A percentile compares a stretch with the other conserved stretches of the same genome.
These are phyloP conservation scores for Plasmodium vivax DNA, from an alignment of 169 alveolate genomes.

Conservation along the genomic window DNA sequence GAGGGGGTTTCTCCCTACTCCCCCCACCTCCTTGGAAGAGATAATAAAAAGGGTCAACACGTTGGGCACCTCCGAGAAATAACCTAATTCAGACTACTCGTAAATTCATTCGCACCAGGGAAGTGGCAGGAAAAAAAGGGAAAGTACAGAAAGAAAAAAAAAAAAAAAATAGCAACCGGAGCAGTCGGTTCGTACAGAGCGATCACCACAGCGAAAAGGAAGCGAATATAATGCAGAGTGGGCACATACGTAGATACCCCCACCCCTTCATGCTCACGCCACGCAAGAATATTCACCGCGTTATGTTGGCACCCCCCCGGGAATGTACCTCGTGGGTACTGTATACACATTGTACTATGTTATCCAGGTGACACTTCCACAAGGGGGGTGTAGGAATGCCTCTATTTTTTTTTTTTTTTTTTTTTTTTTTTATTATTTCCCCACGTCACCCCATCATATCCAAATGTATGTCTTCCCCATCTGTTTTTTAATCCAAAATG, in stretches of 20 bases:
- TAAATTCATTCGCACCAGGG: conserved; percentile 59
- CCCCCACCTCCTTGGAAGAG: not conserved
- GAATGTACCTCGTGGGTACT: not conserved
- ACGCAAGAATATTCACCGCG: not conserved
- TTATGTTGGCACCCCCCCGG: not conserved
- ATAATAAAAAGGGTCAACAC: not conserved
- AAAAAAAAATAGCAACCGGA: conserved; percentile 1
- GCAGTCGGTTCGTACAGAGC: not conserved
- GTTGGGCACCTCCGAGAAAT: conserved; percentile 28
- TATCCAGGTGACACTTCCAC: not conserved
- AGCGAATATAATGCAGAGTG: not conserved
- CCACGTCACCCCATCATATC: not conserved
- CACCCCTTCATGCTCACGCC: not conserved
- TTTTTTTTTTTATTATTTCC: not conserved
- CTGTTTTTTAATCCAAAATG: not conserved
- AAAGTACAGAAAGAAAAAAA: not conserved
- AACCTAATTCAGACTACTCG: conserved; percentile 77
- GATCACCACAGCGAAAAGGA: not conserved
- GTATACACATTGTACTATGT: not conserved
- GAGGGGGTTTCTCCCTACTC: not conserved
- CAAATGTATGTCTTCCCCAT: not conserved
- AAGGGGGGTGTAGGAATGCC: not conserved
- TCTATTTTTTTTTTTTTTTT: not conserved
- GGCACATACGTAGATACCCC: not conserved
- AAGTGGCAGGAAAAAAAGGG: not conserved